A percentile compares a stretch with the other conserved stretches of the same genome.
These are phyloP conservation scores for Kalaharituber pfeilii DNA, from an alignment of 2,329 filamentous ascomycete genomes.

Conservation along the genomic window DNA sequence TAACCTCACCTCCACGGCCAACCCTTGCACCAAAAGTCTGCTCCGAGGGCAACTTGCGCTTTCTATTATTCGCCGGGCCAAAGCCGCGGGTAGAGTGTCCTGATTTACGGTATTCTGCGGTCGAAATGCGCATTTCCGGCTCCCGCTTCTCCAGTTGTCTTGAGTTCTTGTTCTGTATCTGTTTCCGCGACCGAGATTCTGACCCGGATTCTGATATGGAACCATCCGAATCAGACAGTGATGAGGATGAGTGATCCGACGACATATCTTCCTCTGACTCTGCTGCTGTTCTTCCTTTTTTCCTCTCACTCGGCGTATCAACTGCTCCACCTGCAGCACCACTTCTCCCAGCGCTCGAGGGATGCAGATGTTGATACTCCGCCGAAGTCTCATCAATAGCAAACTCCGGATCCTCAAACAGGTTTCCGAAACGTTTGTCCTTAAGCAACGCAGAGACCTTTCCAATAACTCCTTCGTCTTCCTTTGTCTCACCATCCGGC, in stretches of 20 bases:
- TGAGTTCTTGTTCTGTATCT: conserved; percentile 31
- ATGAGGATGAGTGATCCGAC: conserved; percentile 26
- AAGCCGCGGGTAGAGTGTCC: conserved; percentile 30
- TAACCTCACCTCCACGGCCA: conserved; percentile 22
- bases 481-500: conserved; percentile 38
- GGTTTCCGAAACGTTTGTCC: conserved; percentile 68
- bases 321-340: conserved; percentile 24
- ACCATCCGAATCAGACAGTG: conserved; percentile 20
- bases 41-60: conserved; percentile 26
- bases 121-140: conserved; percentile 48
- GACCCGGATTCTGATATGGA: conserved; percentile 25
- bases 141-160: conserved; percentile 21
- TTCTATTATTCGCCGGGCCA: conserved; percentile 30
- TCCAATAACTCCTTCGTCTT: conserved; percentile 25
- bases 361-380: conserved; percentile 79
- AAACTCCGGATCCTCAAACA: conserved; percentile 91
- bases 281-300: conserved; percentile 32
- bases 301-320: conserved; percentile 22
- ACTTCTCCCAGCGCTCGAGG: conserved; percentile 35
- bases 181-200: conserved; percentile 28
- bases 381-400: conserved; percentile 73
- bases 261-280: conserved; percentile 35
- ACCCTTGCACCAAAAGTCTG: conserved; percentile 32
- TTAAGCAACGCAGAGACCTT: conserved; percentile 46
- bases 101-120: conserved; percentile 44